Evolutionary conservation across 257 asterid genomes (phyloP).

Genomic region (Eustoma russellianum): DNA sequence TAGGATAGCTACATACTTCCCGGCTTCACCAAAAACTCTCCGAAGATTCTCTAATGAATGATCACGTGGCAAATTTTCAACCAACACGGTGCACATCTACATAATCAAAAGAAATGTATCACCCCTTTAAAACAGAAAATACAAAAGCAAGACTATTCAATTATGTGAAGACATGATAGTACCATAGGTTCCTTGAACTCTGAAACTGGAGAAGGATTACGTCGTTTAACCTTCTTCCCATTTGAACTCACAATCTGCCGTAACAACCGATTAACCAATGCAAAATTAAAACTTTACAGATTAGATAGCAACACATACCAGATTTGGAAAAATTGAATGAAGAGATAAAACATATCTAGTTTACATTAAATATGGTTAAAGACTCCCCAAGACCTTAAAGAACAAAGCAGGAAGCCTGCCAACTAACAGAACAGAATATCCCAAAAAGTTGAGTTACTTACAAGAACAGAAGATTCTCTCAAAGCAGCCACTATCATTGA

Average conservation of each 20-base stretch:
- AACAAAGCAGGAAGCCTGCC: background rate
- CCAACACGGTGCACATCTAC: slow-evolving; percentile 87
- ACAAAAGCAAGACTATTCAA: background rate
- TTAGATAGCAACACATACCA: too few relatives aligned
- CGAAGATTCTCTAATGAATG: slow-evolving; percentile 78
- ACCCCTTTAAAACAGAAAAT: background rate
- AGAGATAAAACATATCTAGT: background rate
- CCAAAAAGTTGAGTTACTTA: slow-evolving; percentile 29
- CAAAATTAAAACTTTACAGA: too few relatives aligned
- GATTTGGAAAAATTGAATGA: too few relatives aligned
- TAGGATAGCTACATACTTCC: slow-evolving; percentile 45
- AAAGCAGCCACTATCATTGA: slow-evolving; percentile 67
- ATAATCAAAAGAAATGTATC: slow-evolving; percentile 4
- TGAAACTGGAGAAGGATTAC: slow-evolving; percentile 53
- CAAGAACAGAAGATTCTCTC: slow-evolving; percentile 69
- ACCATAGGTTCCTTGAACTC: slow-evolving; percentile 83
- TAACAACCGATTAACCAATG: slow-evolving; percentile 10
- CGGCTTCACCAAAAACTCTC: slow-evolving; percentile 78
- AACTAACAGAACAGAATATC: slow-evolving; percentile 2
- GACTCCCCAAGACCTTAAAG: too few relatives aligned
- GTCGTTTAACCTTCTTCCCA: slow-evolving; percentile 80
- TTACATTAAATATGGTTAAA: background rate
- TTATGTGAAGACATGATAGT: slow-evolving; percentile 11
- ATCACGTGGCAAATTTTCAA: slow-evolving; percentile 92
- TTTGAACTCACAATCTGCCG: slow-evolving; percentile 72